These are phyloP conservation scores for Sporisorium exsertum DNA, from an alignment of 1,284 basidiomycete genomes.

Conservation along the genomic window DNA sequence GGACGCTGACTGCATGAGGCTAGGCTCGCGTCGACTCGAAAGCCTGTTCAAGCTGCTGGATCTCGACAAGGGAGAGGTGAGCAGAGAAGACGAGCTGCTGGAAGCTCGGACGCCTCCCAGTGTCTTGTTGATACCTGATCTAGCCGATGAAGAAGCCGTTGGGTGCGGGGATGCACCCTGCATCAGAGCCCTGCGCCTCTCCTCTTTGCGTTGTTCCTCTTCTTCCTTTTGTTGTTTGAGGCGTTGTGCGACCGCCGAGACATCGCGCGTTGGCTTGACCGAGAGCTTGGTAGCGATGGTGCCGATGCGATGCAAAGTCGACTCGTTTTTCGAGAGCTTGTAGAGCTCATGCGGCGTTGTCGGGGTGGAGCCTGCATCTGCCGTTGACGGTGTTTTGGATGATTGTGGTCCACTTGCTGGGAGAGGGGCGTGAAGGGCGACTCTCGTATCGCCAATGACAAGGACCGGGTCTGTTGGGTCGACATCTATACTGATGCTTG, in stretches of 20 bases:
- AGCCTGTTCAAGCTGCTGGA: constrained; percentile 43
- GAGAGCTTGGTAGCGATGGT: constrained; percentile 39
- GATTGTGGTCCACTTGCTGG: constrained; percentile 6
- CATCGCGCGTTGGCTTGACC: constrained; percentile 39
- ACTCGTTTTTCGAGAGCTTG: constrained; percentile 41
- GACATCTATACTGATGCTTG: constrained; percentile 33
- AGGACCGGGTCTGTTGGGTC: constrained; percentile 23
- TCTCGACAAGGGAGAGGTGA: constrained; percentile 28
- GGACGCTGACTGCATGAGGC: background rate
- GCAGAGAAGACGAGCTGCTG: background rate
- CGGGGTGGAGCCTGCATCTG: constrained; percentile 15
- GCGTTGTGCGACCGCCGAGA: constrained; percentile 39
- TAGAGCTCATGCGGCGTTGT: constrained; percentile 43
- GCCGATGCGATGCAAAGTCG: constrained; percentile 29
- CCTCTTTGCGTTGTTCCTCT: constrained; percentile 46
- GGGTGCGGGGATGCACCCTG: constrained; percentile 29
- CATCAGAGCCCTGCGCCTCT: constrained; percentile 40
- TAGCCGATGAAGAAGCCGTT: constrained; percentile 20
- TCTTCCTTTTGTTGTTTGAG: constrained; percentile 53
- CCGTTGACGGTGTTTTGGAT: background rate
- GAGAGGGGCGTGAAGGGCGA: constrained; percentile 31
- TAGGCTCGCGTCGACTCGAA: constrained; percentile 19
- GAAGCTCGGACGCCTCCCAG: constrained; percentile 16
- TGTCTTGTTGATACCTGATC: constrained; percentile 22
- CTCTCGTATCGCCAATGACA: constrained; percentile 22